Base-by-base conservation (phyloP, 2,329 filamentous ascomycete species). In the Emmonsia crescens region DNA sequence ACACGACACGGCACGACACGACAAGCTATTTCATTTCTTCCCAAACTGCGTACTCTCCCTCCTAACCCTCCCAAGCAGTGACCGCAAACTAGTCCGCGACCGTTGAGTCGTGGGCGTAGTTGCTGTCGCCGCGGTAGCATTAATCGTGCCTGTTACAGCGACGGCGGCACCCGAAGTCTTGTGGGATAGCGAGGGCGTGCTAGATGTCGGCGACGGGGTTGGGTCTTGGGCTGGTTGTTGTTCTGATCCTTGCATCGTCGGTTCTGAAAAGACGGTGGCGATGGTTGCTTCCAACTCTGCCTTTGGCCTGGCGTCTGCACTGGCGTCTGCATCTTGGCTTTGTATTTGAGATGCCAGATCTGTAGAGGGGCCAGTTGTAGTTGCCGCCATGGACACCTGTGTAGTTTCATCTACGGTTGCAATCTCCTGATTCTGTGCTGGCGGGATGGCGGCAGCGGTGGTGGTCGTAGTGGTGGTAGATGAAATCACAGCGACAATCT, bases 1-100 rank as follows among this genome's bases (percentile, higher is more conserved):
- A 21, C 19, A 44, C n/a, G 42, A 19, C 19, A 48, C 21, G 3
- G 9, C 21, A 48, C 9, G n/a, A 24, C 21, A 27, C 9, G 44
- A 27, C 27, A 24, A 12, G 21, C 42, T 9, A 48, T 27, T 21
- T 57, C 2, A 44, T 21, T 57, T 57, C 14, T 57, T 42, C 16
- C 55, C 38, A 24, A 57, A 44, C 10, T 57, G 38, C 9, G 24
- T 29, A n/a, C 55, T 57, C 55, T 57, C 55, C 38, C 55, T 57
- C 24, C 55, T 57, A 9, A 57, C 55, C 36, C 55, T 38, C 12
- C 55, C 55, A 33, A 57, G 55, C 14, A 57, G n/a, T 19, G 55
- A 57, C 6, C 55, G 55, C 19, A 57, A 24, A 8, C 55, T 12
- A n/a, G 12, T 57, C 24, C 55, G 55, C 10, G 55, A 57, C 38